Evolutionary conservation across 768 basidiomycete species (phyloP), one percentile per base, ranked within the genome.

Genomic region (Rhizopogon roseolus): DNA sequence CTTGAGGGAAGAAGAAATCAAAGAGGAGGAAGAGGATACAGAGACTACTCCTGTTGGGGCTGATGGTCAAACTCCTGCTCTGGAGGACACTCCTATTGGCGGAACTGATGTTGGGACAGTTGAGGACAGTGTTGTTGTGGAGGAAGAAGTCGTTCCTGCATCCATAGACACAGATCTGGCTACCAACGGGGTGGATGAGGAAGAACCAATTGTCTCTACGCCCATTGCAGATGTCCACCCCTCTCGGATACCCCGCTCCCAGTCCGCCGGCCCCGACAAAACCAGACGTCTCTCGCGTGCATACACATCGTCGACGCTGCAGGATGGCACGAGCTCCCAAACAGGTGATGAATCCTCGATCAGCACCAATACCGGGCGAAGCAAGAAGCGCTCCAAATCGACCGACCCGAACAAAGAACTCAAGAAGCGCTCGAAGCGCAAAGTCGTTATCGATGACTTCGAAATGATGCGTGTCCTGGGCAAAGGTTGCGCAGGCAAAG

Each of bases 401-500:
- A 66, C 62, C n/a, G 70, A 77, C 42, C 81, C 80, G 36, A 80
- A 66, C 53, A 73, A 80, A 63, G 75, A 77, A 52, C 73, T 69
- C 27, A 76, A 69, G 67, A 81, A 81, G 62, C 85, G 73, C 40
- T 55, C 64, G 13, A 71, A 81, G 53, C 79, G 83, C 50, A 92
- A 93, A 70, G 88, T 93, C 34, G 74, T 76, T 41, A 80, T 98
- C 54, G 82, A 92, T 59, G 94, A 98, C 73, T 99, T 99, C 67
- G 93, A 98, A 74, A 91, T 98, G 84, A 85, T 98, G 79, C 82
- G 93, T 14, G 96, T 98, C 32, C 75, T 99, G 11, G 97, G 97
- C 16, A 97, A 94, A 72, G 97, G 97, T 1, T 98, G 95, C 64
- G 96, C 97, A 4, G 97, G 96, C 45, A 97, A 98, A 69, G 96